These are phyloP conservation scores for Globisporangium canariense DNA, from an alignment of 352 stramenopile species.

Conservation along the genomic window DNA sequence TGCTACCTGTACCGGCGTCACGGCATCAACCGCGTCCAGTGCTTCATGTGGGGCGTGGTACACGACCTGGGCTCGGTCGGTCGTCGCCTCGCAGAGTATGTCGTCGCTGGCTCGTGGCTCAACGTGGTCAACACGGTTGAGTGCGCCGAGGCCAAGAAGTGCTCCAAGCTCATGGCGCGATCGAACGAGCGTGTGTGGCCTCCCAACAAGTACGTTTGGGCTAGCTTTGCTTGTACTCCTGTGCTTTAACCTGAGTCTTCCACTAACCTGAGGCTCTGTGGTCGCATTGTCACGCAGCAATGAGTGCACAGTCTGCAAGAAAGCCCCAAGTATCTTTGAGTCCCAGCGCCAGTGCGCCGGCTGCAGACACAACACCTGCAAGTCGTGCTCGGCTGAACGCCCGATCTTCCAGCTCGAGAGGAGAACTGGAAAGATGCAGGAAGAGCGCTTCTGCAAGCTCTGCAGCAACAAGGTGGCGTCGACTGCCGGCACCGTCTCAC, in stretches of 20 bases:
- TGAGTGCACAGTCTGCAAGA: constrained; percentile 9
- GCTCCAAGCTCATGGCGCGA: neutral
- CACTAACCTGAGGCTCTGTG: neutral
- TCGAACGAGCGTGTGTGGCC: neutral
- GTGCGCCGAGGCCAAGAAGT: constrained; percentile 11
- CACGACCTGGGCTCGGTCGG: constrained; percentile 19
- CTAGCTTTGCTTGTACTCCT: neutral
- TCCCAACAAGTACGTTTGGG: neutral
- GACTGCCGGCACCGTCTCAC: constrained; percentile 2
- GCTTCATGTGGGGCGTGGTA: constrained; percentile 31
- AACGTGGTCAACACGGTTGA: constrained; percentile 20
- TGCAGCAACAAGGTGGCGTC: constrained; percentile 12
- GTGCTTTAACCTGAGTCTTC: neutral
- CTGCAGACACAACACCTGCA: constrained; percentile 6
- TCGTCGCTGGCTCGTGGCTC: constrained; percentile 19
- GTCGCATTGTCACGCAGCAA: constrained; percentile 11
- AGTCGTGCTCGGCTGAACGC: constrained; percentile 5
- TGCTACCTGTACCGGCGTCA: constrained; percentile 37
- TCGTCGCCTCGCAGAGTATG: constrained; percentile 15
- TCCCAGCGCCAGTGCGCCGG: constrained; percentile 6
- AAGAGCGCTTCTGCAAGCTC: constrained; percentile 13
- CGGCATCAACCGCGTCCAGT: constrained; percentile 25
- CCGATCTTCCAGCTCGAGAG: constrained; percentile 6
- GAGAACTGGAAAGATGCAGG: neutral
- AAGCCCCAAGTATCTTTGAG: constrained; percentile 12